Evolutionary conservation across 2,329 filamentous ascomycete genomes (phyloP), one percentile per base, ranked within the genome.

Genomic region (Sclerotinia minor): DNA sequence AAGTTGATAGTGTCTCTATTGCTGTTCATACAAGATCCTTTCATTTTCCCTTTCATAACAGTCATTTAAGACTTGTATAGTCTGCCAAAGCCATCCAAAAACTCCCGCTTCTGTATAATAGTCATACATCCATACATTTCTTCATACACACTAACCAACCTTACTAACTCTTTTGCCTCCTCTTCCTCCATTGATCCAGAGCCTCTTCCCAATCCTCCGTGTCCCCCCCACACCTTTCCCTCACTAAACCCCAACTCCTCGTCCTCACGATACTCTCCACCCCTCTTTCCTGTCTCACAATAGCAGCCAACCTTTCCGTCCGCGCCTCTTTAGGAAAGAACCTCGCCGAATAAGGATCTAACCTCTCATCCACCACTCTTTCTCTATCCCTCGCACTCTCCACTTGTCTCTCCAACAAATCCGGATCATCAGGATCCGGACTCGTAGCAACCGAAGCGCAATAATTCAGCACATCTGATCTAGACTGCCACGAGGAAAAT

Each of bases 291-390:
- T 91, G 90, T 73, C 90, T 84, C 68, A 96, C 81, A 64, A 94
- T 77, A 53, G 83, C 84, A 13, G 92, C 93, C 69, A 99, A 78
- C 60, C 85, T 86, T 79, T 97, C 91, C 0, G 93, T 95, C 71
- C 93, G 84, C 19, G 91, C 84, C 79, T 98, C 93, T 64, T 83
- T 81, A 0, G 91, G 88, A 73, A 94, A 94, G 77, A 92, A 96
- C 32, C 94, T 83, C 8, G 83, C 90, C 13, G 91, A 94, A 77
- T 99, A 99, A 2, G 95, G 95, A 80, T 99, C 95, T 68, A 97
- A 78, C 67, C 95, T 83, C 80, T 98, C 95, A 77, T 98, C 87
- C 5, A 98, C 88, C 0, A 94, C 83, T 64, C 88, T 83, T 75
- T 94, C 89, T 59, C 89, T 83, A 71, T 91, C 87, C 73, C 83